These are phyloP conservation scores for Limonium bicolor DNA, from an alignment of 148 eudicot species.

Conservation along the genomic window DNA sequence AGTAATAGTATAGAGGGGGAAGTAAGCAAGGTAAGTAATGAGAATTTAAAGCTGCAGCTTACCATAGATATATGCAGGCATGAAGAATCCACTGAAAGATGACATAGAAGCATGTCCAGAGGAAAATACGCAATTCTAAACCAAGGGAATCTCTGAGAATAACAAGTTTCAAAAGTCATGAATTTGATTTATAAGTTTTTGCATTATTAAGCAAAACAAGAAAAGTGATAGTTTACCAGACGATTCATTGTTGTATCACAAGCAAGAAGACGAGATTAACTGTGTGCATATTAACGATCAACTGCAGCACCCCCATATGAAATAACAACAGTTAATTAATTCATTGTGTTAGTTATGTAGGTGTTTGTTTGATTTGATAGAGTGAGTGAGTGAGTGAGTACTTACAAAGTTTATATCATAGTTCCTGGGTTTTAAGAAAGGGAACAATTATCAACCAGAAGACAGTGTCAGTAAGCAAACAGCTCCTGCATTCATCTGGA, in stretches of 20 bases:
- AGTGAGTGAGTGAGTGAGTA: too few species aligned
- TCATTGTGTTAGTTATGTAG: background rate
- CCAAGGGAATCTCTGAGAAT: conserved; percentile 68
- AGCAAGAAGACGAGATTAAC: conserved; percentile 71
- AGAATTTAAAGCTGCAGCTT: background rate
- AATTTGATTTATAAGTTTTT: background rate
- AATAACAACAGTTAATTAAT: background rate
- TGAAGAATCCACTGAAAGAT: conserved; percentile 74
- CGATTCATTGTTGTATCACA: conserved; percentile 60
- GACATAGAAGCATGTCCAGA: conserved; percentile 65
- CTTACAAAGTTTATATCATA: conserved; percentile 70
- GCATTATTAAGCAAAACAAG: background rate
- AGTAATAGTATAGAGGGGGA: too few species aligned
- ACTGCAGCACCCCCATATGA: conserved; percentile 35
- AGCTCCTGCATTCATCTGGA: conserved; percentile 93
- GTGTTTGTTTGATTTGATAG: too few species aligned
- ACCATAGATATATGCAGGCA: conserved; percentile 60
- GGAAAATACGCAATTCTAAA: conserved; percentile 71
- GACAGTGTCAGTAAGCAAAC: conserved; percentile 76
- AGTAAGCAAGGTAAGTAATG: background rate
- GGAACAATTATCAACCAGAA: conserved; percentile 81
- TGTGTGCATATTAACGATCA: conserved; percentile 67
- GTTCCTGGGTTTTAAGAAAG: conserved; percentile 44
- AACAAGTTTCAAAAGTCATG: background rate
- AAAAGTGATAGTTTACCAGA: conserved; percentile 38